Evolutionary conservation across 176 grass and related monocot species (phyloP).

Genomic region (Lolium perenne): DNA sequence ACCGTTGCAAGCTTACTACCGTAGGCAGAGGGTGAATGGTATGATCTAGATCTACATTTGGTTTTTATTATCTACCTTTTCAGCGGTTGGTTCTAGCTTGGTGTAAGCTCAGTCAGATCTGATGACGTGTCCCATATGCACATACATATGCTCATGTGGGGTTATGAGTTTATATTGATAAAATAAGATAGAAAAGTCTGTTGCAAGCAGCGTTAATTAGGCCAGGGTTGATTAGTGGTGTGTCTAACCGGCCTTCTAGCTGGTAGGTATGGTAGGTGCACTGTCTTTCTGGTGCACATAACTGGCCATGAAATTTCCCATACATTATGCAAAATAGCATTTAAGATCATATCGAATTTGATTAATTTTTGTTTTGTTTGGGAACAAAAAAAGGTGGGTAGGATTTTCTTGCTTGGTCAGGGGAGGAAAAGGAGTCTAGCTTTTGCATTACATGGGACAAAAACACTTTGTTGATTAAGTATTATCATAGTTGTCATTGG

Average conservation of each 20-base stretch:
- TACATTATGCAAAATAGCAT: background rate
- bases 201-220: background rate
- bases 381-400: background rate
- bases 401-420: background rate
- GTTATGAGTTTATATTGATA: background rate
- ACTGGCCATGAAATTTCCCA: background rate
- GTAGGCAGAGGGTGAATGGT: background rate
- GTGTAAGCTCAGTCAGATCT: conserved; percentile 17
- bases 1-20: no score
- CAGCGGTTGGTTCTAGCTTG: background rate
- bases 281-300: background rate
- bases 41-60: conserved; percentile 25
- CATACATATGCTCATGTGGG: conserved; percentile 2
- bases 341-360: background rate
- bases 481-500: background rate
- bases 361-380: background rate
- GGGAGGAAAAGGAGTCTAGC: background rate
- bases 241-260: background rate
- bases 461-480: conserved; percentile 9
- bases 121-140: background rate
- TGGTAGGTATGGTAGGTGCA: background rate
- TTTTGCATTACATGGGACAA: conserved; percentile 12
- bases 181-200: background rate
- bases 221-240: background rate
- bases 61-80: background rate